phyloP scores from a whole-genome alignment of 441 rosid species.

The Erodium trifolium region DNA sequence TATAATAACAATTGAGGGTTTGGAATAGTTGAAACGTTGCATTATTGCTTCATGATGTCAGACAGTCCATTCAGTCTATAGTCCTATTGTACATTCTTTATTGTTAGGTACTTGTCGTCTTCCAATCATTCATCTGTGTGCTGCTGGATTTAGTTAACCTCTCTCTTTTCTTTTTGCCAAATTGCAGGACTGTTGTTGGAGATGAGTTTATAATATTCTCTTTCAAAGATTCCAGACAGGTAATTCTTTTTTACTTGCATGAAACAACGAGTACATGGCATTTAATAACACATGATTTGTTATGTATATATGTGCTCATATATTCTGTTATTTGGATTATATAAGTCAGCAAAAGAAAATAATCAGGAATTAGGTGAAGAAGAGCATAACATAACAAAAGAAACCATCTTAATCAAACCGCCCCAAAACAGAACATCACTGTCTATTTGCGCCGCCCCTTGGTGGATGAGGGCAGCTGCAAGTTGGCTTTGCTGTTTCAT shows the following conservation, averaged over 20 bases:
- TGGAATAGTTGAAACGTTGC: neutral
- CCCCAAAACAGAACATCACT: conserved; percentile 21
- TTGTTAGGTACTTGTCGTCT: conserved; percentile 6
- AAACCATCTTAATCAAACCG: conserved; percentile 28
- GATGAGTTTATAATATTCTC: neutral
- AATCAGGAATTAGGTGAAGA: conserved; percentile 3
- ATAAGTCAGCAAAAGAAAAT: neutral
- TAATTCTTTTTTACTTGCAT: neutral
- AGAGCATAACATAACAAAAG: conserved; percentile 11
- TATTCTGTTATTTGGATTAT: neutral
- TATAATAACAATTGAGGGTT: neutral
- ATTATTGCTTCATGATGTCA: neutral
- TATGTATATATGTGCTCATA: neutral
- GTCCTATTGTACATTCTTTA: neutral
- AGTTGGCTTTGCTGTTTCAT: conserved; percentile 1
- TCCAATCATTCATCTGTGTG: conserved; percentile 4
- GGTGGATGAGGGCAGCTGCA: conserved; percentile 9
- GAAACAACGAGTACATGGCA: neutral
- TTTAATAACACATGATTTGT: neutral
- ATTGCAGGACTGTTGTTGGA: neutral
- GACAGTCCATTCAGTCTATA: neutral
- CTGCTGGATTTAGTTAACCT: conserved; percentile 2
- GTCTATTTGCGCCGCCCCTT: conserved; percentile 36
- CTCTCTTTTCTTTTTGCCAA: neutral
- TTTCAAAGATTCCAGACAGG: neutral